These are phyloP conservation scores for Cocos nucifera DNA, from an alignment of 176 grass and related monocot genomes.

Conservation along the genomic window DNA sequence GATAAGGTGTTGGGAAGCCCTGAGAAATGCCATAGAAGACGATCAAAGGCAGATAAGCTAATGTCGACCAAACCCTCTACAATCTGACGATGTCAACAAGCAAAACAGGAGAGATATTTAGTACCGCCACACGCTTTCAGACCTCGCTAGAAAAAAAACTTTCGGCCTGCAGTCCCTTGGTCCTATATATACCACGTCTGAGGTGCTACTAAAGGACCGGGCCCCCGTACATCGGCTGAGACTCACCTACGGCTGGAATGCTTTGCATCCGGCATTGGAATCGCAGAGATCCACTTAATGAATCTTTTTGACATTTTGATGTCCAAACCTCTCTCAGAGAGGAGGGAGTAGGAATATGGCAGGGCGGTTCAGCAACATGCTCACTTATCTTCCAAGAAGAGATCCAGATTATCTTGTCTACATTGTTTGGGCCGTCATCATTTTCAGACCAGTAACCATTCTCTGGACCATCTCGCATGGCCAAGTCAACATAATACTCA, in stretches of 20 bases:
- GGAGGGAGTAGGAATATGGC: slow-evolving; percentile 5
- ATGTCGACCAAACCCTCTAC: too few relatives aligned
- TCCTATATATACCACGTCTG: too few relatives aligned
- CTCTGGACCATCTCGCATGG: slow-evolving; percentile 52
- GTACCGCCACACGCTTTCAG: too few relatives aligned
- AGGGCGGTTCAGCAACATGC: slow-evolving; percentile 7
- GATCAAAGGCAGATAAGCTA: too few relatives aligned
- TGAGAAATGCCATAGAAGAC: too few relatives aligned
- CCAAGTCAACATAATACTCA: slow-evolving; percentile 82
- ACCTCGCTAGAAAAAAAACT: too few relatives aligned
- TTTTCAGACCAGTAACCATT: slow-evolving; percentile 48
- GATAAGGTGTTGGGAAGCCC: too few relatives aligned
- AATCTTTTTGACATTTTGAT: background rate
- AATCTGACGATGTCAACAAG: too few relatives aligned
- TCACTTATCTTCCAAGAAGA: slow-evolving; percentile 48
- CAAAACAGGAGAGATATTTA: too few relatives aligned
- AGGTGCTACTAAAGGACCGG: too few relatives aligned
- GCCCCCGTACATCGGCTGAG: background rate
- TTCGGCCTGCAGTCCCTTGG: too few relatives aligned
- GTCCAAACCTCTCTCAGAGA: background rate
- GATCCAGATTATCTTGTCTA: slow-evolving; percentile 37
- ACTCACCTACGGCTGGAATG: background rate
- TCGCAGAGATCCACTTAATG: background rate
- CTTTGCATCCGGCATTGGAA: background rate
- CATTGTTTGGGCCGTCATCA: slow-evolving; percentile 9